Conservation (phyloP, 2,329 filamentous ascomycete species). For the Daldinia sp. region DNA sequence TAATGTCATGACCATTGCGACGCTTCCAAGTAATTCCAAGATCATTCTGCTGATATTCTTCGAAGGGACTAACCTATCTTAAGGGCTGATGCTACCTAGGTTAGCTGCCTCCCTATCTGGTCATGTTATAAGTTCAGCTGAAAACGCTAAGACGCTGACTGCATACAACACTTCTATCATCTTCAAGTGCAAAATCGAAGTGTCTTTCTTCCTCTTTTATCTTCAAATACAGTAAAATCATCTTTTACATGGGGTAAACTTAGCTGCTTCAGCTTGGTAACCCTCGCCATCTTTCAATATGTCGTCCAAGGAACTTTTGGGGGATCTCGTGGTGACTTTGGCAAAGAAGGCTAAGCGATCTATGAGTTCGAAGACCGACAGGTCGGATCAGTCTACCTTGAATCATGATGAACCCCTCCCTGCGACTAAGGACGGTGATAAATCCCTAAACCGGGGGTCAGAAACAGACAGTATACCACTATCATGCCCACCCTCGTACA, state of each 20-base stretch:
- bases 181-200: neutral
- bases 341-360: slow-evolving; percentile 22
- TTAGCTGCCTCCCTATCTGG: neutral
- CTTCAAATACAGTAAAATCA: neutral
- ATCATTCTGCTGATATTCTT: neutral
- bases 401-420: neutral
- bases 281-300: slow-evolving; percentile 5
- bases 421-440: neutral
- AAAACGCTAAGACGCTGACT: neutral
- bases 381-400: neutral
- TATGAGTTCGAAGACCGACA: slow-evolving; percentile 2
- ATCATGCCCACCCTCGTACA: slow-evolving; percentile 2
- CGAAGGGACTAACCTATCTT: no score
- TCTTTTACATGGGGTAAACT: neutral
- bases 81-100: neutral
- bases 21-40: neutral
- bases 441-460: neutral
- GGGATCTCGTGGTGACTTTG: slow-evolving; percentile 14
- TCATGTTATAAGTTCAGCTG: slow-evolving; percentile 1
- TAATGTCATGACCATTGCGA: neutral
- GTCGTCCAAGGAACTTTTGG: slow-evolving; percentile 24
- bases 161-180: neutral
- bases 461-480: neutral
- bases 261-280: neutral
- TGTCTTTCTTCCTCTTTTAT: no score